Evolutionary conservation across 805 yeast genomes (phyloP), one percentile per base, ranked within the genome.

Genomic region (Candida lessepsii): DNA sequence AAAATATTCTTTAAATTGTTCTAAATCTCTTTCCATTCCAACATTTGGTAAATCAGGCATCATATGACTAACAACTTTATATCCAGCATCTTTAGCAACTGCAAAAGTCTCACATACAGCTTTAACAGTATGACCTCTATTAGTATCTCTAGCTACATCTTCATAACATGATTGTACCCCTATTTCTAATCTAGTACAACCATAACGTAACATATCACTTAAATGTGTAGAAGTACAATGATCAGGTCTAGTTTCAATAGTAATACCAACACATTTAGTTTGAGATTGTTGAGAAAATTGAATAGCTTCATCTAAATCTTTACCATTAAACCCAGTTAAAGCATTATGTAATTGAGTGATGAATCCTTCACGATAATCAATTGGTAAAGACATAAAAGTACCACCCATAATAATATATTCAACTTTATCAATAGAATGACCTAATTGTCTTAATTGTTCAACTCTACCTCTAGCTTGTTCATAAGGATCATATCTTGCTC

Each of bases 21-120:
- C 96, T 44, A 91, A 69, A 60, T 93, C 99, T 60, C 99, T 78
- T 65, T 93, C 99, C 96, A 91, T 87, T 14, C 98, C 99, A 44
- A 93, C 97, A 56, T 93, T 93, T 13, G 99, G 99, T 54, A 93
- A 73, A 70, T 93, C 99, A 11, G 99, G 99, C 99, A 93, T 93
- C 99, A 93, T 93, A 67, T 93, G 99, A 49, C 95, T 82, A 17
- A 93, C 99, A 39, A 93, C 96, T 60, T 93, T 93, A 65, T 90
- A 93, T 10, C 99, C 99, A 1, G 99, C 91, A 63, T 93, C 99
- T 60, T 93, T 93, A n/a, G 98, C 95, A 33, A 85, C 79, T 1
- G 87, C 86, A 69, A 93, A 93, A 0, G 98, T 93, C 57, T 91
- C 95, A 63, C 96, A 86, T 8, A 93, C 99, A 2, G 98, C 81